Evolutionary conservation across 306 rosid genomes (phyloP).

Genomic region (Begonia masoniana): DNA sequence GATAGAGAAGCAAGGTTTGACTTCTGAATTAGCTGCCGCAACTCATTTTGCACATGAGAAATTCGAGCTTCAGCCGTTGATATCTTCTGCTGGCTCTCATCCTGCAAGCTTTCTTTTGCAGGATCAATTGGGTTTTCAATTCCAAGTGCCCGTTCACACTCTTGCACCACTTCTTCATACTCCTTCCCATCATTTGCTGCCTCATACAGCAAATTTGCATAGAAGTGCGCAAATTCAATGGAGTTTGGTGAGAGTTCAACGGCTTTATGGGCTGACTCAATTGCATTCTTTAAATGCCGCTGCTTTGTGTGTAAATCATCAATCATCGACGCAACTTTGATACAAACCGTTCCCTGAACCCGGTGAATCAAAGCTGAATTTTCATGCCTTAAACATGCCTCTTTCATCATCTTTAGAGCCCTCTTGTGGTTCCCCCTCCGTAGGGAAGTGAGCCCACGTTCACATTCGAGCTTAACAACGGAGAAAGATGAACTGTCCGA

Average conservation of each 20-base stretch:
- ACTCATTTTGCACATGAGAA: slow-evolving; percentile 59
- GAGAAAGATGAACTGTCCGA: slow-evolving; percentile 37
- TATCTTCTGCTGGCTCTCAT: slow-evolving; percentile 65
- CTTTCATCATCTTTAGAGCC: slow-evolving; percentile 81
- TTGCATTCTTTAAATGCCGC: slow-evolving; percentile 61
- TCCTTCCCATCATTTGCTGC: slow-evolving; percentile 67
- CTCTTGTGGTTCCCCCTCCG: slow-evolving; percentile 84
- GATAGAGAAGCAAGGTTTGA: slow-evolving; percentile 67
- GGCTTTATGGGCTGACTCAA: slow-evolving; percentile 70
- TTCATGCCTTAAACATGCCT: slow-evolving; percentile 42
- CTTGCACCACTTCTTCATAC: slow-evolving; percentile 70
- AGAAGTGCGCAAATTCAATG: slow-evolving; percentile 67
- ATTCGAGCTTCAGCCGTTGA: slow-evolving; percentile 36
- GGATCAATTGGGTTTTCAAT: slow-evolving; percentile 73
- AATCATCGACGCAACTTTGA: slow-evolving; percentile 54
- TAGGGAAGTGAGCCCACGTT: slow-evolving; percentile 62
- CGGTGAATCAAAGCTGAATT: slow-evolving; percentile 60
- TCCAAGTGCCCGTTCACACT: slow-evolving; percentile 72
- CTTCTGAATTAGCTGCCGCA: slow-evolving; percentile 80
- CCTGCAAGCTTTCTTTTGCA: slow-evolving; percentile 79
- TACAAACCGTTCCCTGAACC: slow-evolving; percentile 69
- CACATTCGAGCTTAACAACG: slow-evolving; percentile 66
- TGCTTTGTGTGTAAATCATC: slow-evolving; percentile 56
- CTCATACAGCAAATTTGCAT: slow-evolving; percentile 63
- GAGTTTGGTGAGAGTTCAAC: slow-evolving; percentile 69